Percentiles rank a stretch among this genome's conserved stretches.
phyloP scores from a whole-genome alignment of 2,329 filamentous ascomycete species.

The Lecanicillium sp. region DNA sequence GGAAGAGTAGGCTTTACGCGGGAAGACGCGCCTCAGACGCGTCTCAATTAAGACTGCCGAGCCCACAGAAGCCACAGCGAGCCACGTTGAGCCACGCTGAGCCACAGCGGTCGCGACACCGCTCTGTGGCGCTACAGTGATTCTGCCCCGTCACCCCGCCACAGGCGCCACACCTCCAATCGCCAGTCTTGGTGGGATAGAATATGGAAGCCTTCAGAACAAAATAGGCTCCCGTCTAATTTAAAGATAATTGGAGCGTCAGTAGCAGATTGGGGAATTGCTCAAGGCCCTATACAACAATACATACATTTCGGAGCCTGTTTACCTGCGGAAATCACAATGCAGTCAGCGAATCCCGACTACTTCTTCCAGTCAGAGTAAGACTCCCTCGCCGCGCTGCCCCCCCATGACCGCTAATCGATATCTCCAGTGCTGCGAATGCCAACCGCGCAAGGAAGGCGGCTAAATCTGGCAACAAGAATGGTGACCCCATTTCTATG shows the following conservation, averaged over 20 bases:
- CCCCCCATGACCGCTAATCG: conserved; percentile 26
- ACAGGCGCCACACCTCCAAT: conserved; percentile 3
- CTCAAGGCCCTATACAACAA: no score
- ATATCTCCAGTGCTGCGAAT: conserved; percentile 40
- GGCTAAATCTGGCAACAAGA: conserved; percentile 66
- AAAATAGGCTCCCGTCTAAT: conserved; percentile 9
- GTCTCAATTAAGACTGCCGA: conserved; percentile 12
- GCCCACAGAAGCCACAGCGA: no score
- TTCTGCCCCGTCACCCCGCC: conserved; percentile 6
- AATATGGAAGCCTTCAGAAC: conserved; percentile 11
- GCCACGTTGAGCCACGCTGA: no score
- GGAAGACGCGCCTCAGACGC: conserved; percentile 12
- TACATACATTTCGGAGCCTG: no score
- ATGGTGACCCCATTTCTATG: conserved; percentile 73
- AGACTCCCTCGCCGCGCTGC: conserved; percentile 28
- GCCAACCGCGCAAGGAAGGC: conserved; percentile 54
- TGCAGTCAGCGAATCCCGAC: conserved; percentile 65
- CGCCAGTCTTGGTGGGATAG: background rate
- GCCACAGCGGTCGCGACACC: conserved; percentile 1
- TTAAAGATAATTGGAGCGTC: background rate
- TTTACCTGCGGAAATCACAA: background rate
- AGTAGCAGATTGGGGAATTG: background rate
- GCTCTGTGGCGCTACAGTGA: conserved; percentile 1
- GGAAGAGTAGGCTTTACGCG: background rate
- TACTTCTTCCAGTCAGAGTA: conserved; percentile 94